Evolutionary conservation across 1,139 yeast genomes (phyloP), one percentile per base, ranked within the genome.

Genomic region (Fermentozyma sake): DNA sequence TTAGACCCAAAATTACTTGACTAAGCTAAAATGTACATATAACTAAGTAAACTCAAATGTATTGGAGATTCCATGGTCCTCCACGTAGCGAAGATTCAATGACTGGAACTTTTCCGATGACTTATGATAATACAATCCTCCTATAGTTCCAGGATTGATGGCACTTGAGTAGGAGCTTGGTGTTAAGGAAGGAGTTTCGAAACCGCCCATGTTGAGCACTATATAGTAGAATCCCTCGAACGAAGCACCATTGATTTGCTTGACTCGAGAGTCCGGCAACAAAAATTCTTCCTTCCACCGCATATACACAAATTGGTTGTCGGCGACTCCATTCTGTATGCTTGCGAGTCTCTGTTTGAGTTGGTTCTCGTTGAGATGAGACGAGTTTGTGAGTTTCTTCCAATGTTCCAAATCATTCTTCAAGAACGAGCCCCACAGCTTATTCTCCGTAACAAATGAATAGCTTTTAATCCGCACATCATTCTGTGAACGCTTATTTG

Each of bases 211-310:
- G 51, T 84, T 83, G 46, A 86, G 76, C 23, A 86, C 86, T 21
- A 86, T 76, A 51, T 87, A 89, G 55, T 89, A 89, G 50, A 86
- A 87, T 0, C 97, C 97, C 26, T 87, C 96, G 52, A 81, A 89
- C 5, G 94, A 81, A 0, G 96, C 96, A 12, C 93, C 94, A 23
- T 71, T 68, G 17, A 81, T 73, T 34, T 65, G 72, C 39, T 71
- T 75, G n/a, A 79, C 62, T 29, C 75, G 58, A 12, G 87, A 77
- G 54, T 87, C 95, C 0, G 95, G 95, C 8, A 84, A 77, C 37
- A 87, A 58, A 46, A 85, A 86, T 46, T 78, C 76, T 52, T 89
- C 97, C 55, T 89, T 89, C 96, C 96, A 89, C 41, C 96, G 68
- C 96, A 89, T 89, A 51, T 78, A 89, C 5, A 89, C 59, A 45